Percentiles rank a stretch among this genome's conserved stretches.
Evolutionary conservation across 2,329 filamentous ascomycete species (phyloP).

Genomic region (Fusarium concolor): DNA sequence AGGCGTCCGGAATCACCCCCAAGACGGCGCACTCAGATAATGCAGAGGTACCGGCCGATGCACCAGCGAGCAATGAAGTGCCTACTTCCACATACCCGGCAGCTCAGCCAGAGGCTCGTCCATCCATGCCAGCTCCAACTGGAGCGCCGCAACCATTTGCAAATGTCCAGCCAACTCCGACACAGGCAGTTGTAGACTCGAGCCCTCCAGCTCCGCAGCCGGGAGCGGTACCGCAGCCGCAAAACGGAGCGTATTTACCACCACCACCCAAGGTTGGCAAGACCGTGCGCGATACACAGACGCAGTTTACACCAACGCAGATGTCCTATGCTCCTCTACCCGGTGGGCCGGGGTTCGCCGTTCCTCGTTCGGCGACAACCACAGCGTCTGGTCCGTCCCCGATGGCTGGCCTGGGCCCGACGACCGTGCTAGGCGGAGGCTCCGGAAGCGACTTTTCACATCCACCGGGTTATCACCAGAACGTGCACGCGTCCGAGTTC

Average conservation of each 20-base stretch:
- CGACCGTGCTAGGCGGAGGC: conserved; percentile 44
- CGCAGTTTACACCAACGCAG: conserved; percentile 54
- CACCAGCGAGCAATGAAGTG: conserved; percentile 46
- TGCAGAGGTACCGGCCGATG: conserved; percentile 32
- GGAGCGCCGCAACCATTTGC: conserved; percentile 51
- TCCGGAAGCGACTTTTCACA: conserved; percentile 54
- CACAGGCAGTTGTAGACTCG: conserved; percentile 49
- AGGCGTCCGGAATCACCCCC: conserved; percentile 62
- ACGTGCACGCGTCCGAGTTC: conserved; percentile 64
- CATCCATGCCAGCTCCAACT: conserved; percentile 59
- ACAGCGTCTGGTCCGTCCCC: conserved; percentile 47
- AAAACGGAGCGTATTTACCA: conserved; percentile 53
- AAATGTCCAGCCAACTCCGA: conserved; percentile 58
- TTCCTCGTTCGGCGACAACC: conserved; percentile 60
- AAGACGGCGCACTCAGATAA: conserved; percentile 54
- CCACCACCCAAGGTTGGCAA: conserved; percentile 66
- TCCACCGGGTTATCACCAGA: conserved; percentile 68
- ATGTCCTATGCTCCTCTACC: conserved; percentile 64
- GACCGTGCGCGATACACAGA: conserved; percentile 52
- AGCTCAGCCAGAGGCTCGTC: conserved; percentile 43
- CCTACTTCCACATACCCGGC: conserved; percentile 48
- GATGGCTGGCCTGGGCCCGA: conserved; percentile 43
- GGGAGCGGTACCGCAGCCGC: conserved; percentile 63
- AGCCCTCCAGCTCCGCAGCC: conserved; percentile 68
- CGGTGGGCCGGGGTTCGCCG: conserved; percentile 54